Base-by-base conservation (phyloP, 2,329 filamentous ascomycete species). In the Aspergillus neoniger region DNA sequence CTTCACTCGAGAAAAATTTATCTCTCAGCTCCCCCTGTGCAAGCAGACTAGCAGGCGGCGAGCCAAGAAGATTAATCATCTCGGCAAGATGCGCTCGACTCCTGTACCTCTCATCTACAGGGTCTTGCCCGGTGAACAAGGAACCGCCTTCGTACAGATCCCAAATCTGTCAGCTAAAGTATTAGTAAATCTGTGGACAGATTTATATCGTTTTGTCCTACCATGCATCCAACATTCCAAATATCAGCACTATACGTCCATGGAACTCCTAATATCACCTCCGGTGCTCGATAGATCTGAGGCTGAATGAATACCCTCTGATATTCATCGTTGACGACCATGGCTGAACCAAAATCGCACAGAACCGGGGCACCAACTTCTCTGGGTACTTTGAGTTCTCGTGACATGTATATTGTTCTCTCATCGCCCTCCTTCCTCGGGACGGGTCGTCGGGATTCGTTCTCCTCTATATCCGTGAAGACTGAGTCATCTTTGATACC, bases 171-270 rank as follows among this genome's bases (percentile, higher is more conserved):
- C 1, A 15, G 32, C 55, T 62, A 58, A 60, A 48, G 5, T 59
- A 43, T 51, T 55, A 60, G 61, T 5, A 2, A 6, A 19, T 10
- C 49, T 9, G 25, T 9, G 47, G 25, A 39, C 12, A 6, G 4
- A 39, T 4, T 58, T 58, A 25, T 32, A 60, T 63, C 44, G 56
- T 17, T 36, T 50, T 43, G 2, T 15, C 76, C 72, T 72, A 83
- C 81, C 82, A 84, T 77, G 57, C 78, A 80, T 8, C 81, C 82
- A 3, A 76, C 74, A 58, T 81, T 83, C 82, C 82, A 86, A 55
- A 85, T 80, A 69, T 85, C 82, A 14, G 82, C 72, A 17, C 75
- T 71, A 55, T 79, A 81, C 0, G 72, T 71, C 82, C 82, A 85
- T 1, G 77, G 75, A 3, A 65, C 71, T 65, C 74, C 65, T 0